Evolutionary conservation across 305 asterid genomes (phyloP).

Genomic region (Petunia hybrid): DNA sequence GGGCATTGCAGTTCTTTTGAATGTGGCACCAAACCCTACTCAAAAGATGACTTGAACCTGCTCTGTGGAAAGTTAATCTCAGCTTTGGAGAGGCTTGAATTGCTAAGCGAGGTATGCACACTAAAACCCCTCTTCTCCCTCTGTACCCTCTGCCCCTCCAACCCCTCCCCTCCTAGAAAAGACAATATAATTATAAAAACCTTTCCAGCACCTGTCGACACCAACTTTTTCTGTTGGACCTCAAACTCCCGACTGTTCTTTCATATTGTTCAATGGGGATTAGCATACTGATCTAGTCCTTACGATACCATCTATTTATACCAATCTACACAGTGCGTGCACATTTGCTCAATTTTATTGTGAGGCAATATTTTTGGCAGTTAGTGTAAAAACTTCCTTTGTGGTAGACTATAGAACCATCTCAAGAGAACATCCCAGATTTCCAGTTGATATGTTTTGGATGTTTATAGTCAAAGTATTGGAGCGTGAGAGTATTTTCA

Average conservation of each 20-base stretch:
- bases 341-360: neutral
- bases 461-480: no score
- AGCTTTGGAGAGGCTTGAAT: slow-evolving; percentile 81
- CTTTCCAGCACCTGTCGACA: neutral
- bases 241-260: neutral
- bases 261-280: neutral
- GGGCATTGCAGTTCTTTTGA: slow-evolving; percentile 43
- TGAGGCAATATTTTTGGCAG: neutral
- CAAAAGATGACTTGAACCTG: slow-evolving; percentile 55
- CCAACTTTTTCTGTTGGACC: neutral
- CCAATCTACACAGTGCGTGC: neutral
- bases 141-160: no score
- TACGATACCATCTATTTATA: neutral
- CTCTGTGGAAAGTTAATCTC: slow-evolving; percentile 72
- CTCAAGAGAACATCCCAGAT: neutral
- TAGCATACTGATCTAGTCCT: neutral
- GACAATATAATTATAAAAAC: neutral
- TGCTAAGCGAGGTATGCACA: slow-evolving; percentile 71
- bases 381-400: no score
- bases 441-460: neutral
- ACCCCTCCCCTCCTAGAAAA: no score
- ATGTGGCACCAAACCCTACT: slow-evolving; percentile 43
- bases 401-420: no score
- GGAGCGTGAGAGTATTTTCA: no score
- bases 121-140: neutral